Conservation (phyloP, 192 early-diverging fungal species). For the Thoreauomyces humboldtii region DNA sequence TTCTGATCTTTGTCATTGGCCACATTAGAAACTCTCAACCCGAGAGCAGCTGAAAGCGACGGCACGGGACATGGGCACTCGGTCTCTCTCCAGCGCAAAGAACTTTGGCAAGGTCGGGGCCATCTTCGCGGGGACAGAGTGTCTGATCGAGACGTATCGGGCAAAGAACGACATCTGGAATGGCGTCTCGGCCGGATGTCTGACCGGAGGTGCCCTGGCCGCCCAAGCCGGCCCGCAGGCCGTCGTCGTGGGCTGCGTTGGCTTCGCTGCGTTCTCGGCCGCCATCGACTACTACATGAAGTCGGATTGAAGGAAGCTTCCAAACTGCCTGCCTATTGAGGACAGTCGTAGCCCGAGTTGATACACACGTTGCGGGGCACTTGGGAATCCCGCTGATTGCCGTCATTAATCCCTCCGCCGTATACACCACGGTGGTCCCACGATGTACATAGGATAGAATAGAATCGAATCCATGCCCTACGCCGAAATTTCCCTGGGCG, state of each 20-base stretch:
- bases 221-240: conserved; percentile 69
- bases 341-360: too few species aligned
- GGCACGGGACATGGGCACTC: conserved; percentile 83
- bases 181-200: conserved; percentile 81
- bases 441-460: too few species aligned
- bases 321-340: too few species aligned
- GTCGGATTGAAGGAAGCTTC: too few species aligned
- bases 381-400: too few species aligned
- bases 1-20: neutral
- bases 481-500: too few species aligned
- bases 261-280: conserved; percentile 92
- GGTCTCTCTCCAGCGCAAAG: conserved; percentile 81
- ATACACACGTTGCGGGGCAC: too few species aligned
- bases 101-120: conserved; percentile 91
- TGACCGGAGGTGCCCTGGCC: conserved; percentile 75
- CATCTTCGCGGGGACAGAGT: conserved; percentile 90
- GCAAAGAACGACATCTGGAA: conserved; percentile 96
- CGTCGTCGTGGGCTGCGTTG: conserved; percentile 76
- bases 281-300: conserved; percentile 88
- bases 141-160: conserved; percentile 90
- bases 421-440: too few species aligned
- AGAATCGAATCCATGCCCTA: too few species aligned
- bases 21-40: conserved; percentile 64
- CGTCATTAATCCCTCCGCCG: too few species aligned
- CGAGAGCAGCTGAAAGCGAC: conserved; percentile 83